Evolutionary conservation across 345 rosid species (phyloP).

Genomic region (Pistacia atlantica): DNA sequence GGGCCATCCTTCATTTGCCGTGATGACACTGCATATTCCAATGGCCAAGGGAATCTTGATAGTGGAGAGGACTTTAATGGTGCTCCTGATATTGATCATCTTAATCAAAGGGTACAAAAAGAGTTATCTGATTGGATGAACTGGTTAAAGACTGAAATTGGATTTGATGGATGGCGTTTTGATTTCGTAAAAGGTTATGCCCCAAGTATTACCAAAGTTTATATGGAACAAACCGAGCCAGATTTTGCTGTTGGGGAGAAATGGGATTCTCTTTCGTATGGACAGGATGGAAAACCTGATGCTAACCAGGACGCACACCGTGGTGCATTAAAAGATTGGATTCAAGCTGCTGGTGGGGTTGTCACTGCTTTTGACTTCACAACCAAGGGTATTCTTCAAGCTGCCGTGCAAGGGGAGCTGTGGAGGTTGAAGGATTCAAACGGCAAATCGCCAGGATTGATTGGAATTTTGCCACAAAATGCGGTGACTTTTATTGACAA

Average conservation of each 20-base stretch:
- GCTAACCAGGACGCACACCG: conserved; percentile 64
- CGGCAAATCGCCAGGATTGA: conserved; percentile 79
- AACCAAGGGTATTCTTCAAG: conserved; percentile 80
- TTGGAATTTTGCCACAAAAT: conserved; percentile 63
- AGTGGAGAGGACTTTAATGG: conserved; percentile 46
- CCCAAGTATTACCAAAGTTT: conserved; percentile 53
- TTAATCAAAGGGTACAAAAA: conserved; percentile 60
- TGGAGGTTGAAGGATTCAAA: conserved; percentile 73
- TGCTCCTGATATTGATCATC: conserved; percentile 91
- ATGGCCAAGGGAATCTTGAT: conserved; percentile 76
- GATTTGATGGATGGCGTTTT: conserved; percentile 80
- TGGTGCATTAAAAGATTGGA: conserved; percentile 56
- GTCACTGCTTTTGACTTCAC: conserved; percentile 83
- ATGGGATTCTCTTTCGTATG: conserved; percentile 57
- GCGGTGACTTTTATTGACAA: conserved; percentile 89
- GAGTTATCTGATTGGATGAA: conserved; percentile 91
- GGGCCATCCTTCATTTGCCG: conserved; percentile 74
- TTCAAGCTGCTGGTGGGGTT: conserved; percentile 58
- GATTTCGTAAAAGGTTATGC: conserved; percentile 75
- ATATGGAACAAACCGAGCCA: conserved; percentile 54
- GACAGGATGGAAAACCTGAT: conserved; percentile 55
- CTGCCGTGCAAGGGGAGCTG: conserved; percentile 73
- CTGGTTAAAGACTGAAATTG: conserved; percentile 76
- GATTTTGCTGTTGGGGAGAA: conserved; percentile 84
- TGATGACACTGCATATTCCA: conserved; percentile 43